A percentile compares a stretch with the other conserved stretches of the same genome.
Conservation (phyloP, 169 alveolate genomes). For the Babesia caballi region DNA sequence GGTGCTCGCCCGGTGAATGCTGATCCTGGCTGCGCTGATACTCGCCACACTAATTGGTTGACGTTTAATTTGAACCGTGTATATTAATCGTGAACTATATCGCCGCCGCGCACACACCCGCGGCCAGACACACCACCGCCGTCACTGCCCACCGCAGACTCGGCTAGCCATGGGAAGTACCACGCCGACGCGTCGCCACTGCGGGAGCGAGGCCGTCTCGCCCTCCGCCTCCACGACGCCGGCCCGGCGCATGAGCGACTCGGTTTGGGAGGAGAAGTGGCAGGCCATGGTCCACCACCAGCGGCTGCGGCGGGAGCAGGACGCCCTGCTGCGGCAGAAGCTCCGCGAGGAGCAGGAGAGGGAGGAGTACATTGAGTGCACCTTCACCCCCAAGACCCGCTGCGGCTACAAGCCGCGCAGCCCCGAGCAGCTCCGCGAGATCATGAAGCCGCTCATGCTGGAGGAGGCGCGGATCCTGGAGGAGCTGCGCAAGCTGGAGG, state of each 20-base stretch:
- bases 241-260: constrained; percentile 9
- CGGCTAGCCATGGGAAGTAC: background rate
- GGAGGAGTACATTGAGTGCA: constrained; percentile 64
- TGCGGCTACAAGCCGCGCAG: constrained; percentile 1
- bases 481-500: constrained; percentile 31
- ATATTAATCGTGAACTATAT: background rate
- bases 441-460: constrained; percentile 32
- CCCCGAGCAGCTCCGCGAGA: constrained; percentile 31
- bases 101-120: background rate
- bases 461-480: constrained; percentile 43
- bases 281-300: constrained; percentile 54
- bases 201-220: background rate
- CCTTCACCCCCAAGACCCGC: constrained; percentile 47
- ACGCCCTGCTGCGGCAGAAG: constrained; percentile 27
- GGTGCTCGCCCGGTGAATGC: constrained; percentile 21
- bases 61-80: background rate
- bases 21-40: background rate
- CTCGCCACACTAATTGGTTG: background rate
- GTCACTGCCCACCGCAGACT: background rate
- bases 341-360: constrained; percentile 46
- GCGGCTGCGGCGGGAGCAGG: constrained; percentile 23
- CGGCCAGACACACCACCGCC: background rate
- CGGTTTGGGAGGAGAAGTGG: constrained; percentile 66
- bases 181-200: background rate
- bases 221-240: background rate